Percentiles rank a stretch among this genome's conserved stretches.
phyloP scores from a whole-genome alignment of 179 eudicot genomes.

The Beta corolliflora region DNA sequence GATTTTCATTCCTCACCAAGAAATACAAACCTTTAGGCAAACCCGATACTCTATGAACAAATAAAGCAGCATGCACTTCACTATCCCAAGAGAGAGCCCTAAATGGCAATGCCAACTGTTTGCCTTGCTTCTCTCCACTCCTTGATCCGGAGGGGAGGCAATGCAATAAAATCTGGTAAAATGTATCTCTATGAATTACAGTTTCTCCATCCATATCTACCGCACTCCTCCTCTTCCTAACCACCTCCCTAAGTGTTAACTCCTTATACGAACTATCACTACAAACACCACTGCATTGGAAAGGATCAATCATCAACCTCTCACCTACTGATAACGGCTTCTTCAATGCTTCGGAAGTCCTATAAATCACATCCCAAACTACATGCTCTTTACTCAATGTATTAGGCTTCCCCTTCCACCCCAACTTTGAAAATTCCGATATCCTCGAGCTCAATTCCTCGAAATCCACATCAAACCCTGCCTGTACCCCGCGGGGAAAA shows the following conservation, averaged over 20 bases:
- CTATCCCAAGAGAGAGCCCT: constrained; percentile 81
- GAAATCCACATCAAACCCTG: constrained; percentile 48
- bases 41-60: constrained; percentile 85
- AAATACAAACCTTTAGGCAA: constrained; percentile 81
- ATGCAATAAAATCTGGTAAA: constrained; percentile 84
- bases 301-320: constrained; percentile 45
- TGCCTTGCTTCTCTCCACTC: constrained; percentile 55
- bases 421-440: constrained; percentile 51
- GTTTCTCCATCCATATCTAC: constrained; percentile 91
- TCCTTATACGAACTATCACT: constrained; percentile 63
- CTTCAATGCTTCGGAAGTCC: constrained; percentile 73
- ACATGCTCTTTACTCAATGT: constrained; percentile 81
- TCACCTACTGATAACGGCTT: constrained; percentile 52
- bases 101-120: constrained; percentile 81
- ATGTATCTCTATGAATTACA: constrained; percentile 53
- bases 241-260: constrained; percentile 63
- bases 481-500: constrained; percentile 47
- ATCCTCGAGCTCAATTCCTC: constrained; percentile 42
- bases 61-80: constrained; percentile 84
- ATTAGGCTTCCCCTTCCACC: constrained; percentile 86
- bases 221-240: constrained; percentile 87
- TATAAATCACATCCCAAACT: constrained; percentile 88
- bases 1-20: constrained; percentile 84
- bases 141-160: constrained; percentile 77
- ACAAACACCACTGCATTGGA: constrained; percentile 52